A percentile compares a stretch with the other conserved stretches of the same genome.
Conservation (phyloP, 768 basidiomycete genomes). For the Tylopilus felleus region DNA sequence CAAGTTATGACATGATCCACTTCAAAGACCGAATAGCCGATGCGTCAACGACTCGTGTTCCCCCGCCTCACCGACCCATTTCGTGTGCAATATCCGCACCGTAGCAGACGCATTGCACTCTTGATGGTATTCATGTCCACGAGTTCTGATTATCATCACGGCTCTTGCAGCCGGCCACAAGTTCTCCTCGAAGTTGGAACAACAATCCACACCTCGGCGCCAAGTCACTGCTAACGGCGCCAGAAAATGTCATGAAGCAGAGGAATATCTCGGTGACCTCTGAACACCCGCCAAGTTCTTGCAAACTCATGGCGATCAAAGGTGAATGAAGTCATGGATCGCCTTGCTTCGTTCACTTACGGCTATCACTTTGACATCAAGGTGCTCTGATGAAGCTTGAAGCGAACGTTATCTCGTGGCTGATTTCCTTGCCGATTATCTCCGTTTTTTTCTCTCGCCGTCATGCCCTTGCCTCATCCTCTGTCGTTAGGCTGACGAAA, state of each 20-base stretch:
- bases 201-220: constrained; percentile 5
- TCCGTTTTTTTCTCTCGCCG: constrained; percentile 4
- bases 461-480: constrained; percentile 25
- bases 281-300: background rate
- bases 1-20: no score
- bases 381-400: constrained; percentile 3
- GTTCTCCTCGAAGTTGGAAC: constrained; percentile 20
- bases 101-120: constrained; percentile 18
- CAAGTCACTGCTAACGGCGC: constrained; percentile 1
- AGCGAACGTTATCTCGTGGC: constrained; percentile 4
- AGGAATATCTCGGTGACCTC: background rate
- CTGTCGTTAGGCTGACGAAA: constrained; percentile 16
- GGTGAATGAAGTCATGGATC: background rate
- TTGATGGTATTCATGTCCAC: constrained; percentile 10
- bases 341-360: background rate
- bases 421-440: constrained; percentile 10
- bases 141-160: constrained; percentile 15
- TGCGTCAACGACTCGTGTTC: constrained; percentile 8
- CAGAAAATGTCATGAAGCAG: background rate
- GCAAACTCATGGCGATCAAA: constrained; percentile 6
- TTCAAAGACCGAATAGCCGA: constrained; percentile 12
- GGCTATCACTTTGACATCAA: constrained; percentile 1
- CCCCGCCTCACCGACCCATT: constrained; percentile 5
- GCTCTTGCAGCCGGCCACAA: constrained; percentile 23
- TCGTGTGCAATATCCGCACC: constrained; percentile 29